Evolutionary conservation across 768 basidiomycete species (phyloP).

Genomic region (Candolleomyces aberdarensis): DNA sequence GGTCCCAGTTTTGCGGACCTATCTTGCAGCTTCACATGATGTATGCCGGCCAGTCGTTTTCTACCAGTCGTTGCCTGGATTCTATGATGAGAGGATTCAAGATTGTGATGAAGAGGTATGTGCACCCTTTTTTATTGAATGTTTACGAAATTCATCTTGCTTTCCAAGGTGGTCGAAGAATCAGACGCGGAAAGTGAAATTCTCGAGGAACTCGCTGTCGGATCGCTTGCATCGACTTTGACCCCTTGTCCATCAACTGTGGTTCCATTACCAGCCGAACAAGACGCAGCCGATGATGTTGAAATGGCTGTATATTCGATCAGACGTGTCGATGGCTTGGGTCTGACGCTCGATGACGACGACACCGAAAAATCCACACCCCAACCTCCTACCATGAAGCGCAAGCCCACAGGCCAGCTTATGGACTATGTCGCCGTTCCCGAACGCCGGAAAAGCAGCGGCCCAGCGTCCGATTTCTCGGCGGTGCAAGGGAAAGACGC

Average conservation of each 20-base stretch:
- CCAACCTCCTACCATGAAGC: too few relatives aligned
- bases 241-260: background rate
- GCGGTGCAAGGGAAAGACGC: too few relatives aligned
- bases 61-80: slow-evolving; percentile 44
- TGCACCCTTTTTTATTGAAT: background rate
- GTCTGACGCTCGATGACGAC: too few relatives aligned
- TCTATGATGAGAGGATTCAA: slow-evolving; percentile 49
- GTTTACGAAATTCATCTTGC: too few relatives aligned
- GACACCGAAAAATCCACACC: too few relatives aligned
- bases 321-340: too few relatives aligned
- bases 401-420: too few relatives aligned
- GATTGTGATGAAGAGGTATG: background rate
- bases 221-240: background rate
- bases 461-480: too few relatives aligned
- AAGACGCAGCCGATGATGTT: background rate
- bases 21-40: slow-evolving; percentile 47
- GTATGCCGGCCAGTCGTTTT: slow-evolving; percentile 46
- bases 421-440: too few relatives aligned
- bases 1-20: slow-evolving; percentile 19
- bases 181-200: background rate
- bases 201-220: background rate
- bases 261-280: too few relatives aligned
- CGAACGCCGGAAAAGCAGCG: too few relatives aligned
- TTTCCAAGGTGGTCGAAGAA: background rate
- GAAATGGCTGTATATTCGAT: background rate